Percentiles rank a stretch among this genome's conserved stretches.
These are phyloP conservation scores for Backusella liffmaniae DNA, from an alignment of 192 early-diverging fungal species.

Conservation along the genomic window DNA sequence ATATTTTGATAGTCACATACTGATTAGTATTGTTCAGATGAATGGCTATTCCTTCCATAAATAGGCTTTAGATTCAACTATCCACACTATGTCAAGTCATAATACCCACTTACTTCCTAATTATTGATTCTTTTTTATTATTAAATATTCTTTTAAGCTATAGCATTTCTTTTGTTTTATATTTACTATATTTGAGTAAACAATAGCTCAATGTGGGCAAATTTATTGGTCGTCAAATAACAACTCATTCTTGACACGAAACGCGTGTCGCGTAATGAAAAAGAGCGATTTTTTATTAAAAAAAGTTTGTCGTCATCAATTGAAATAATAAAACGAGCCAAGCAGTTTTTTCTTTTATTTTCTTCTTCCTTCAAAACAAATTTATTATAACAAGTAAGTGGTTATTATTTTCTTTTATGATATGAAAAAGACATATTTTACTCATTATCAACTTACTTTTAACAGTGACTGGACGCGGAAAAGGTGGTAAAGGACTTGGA, in stretches of 20 bases:
- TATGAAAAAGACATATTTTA: not conserved
- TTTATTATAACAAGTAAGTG: not conserved
- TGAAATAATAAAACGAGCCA: not conserved
- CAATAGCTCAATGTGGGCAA: not conserved
- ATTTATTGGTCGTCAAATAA: not conserved
- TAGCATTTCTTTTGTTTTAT: not conserved
- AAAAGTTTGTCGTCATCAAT: constrained; percentile 2
- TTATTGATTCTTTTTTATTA: not conserved
- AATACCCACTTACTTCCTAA: too few relatives aligned
- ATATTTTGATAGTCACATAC: not conserved
- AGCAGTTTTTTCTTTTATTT: not conserved
- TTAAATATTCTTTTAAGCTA: not conserved
- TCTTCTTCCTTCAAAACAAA: not conserved
- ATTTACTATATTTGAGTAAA: not conserved
- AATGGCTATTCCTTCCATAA: not conserved
- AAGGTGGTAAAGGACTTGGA: constrained; percentile 97
- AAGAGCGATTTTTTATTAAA: not conserved
- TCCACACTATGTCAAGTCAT: not conserved
- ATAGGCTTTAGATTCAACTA: not conserved
- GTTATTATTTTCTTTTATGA: not conserved
- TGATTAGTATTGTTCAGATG: not conserved
- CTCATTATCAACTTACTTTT: not conserved
- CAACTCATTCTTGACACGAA: not conserved
- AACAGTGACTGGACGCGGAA: constrained; percentile 94
- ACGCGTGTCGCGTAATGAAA: constrained; percentile 3